phyloP scores from a whole-genome alignment of 2,329 filamentous ascomycete genomes.

The Botrytis elliptica region DNA sequence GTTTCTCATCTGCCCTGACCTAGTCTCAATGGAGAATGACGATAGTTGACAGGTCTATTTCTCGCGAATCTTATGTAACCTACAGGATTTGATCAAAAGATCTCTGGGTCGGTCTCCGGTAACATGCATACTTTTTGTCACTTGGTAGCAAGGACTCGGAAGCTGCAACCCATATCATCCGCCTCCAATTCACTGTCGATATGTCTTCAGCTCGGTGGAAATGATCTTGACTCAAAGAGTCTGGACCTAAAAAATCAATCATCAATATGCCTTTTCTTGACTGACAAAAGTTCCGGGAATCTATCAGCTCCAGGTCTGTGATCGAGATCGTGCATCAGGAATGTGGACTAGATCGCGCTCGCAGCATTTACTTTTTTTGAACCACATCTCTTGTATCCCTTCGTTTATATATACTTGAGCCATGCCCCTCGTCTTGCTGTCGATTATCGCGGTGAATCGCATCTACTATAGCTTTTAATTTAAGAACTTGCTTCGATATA shows the following conservation, averaged over 20 bases:
- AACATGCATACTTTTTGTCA: conserved; percentile 19
- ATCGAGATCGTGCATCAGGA: conserved; percentile 17
- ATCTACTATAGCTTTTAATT: neutral
- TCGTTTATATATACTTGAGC: conserved; percentile 13
- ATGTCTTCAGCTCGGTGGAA: conserved; percentile 12
- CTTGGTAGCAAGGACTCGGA: conserved; percentile 19
- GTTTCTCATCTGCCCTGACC: conserved; percentile 12
- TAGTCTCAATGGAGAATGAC: neutral
- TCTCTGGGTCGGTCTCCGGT: conserved; percentile 14
- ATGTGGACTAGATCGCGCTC: conserved; percentile 11
- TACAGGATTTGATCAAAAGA: conserved; percentile 13
- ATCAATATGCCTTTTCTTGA: conserved; percentile 7
- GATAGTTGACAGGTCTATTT: conserved; percentile 19
- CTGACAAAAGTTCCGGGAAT: neutral
- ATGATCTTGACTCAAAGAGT: conserved; percentile 18
- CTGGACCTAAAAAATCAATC: conserved; percentile 2
- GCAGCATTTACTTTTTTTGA: conserved; percentile 8
- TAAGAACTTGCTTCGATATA: neutral
- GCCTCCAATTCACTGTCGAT: conserved; percentile 9
- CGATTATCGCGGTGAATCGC: neutral
- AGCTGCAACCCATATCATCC: conserved; percentile 16
- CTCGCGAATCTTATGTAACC: conserved; percentile 22
- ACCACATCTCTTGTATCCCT: neutral
- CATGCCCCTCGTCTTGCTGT: neutral
- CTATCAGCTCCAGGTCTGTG: conserved; percentile 18